These are phyloP conservation scores for Uncinocarpus reesii DNA, from an alignment of 2,329 filamentous ascomycete genomes.

Conservation along the genomic window DNA sequence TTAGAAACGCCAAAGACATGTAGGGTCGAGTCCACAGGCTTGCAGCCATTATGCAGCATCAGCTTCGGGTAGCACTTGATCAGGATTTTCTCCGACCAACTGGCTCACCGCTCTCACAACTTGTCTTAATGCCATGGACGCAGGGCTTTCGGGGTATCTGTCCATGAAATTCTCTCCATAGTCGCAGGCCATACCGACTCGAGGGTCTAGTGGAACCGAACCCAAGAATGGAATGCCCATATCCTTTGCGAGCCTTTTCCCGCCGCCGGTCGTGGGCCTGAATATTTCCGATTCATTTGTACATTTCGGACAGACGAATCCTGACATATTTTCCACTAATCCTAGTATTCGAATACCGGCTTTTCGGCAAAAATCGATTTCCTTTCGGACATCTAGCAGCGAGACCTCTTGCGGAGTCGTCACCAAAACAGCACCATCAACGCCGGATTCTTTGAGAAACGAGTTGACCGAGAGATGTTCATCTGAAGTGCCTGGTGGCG, in stretches of 20 bases:
- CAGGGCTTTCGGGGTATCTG: constrained; percentile 83
- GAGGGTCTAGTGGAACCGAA: constrained; percentile 78
- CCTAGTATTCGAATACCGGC: constrained; percentile 81
- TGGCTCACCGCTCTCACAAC: constrained; percentile 66
- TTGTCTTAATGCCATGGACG: constrained; percentile 66
- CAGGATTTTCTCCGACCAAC: constrained; percentile 54
- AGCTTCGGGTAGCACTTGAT: constrained; percentile 26
- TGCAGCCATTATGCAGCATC: background rate
- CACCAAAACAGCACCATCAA: constrained; percentile 86
- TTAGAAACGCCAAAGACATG: too few relatives aligned
- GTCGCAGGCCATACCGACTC: constrained; percentile 93
- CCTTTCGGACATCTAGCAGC: constrained; percentile 85
- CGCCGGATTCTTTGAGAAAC: constrained; percentile 78
- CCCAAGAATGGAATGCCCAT: constrained; percentile 83
- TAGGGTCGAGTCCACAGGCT: too few relatives aligned
- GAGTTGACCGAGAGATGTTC: constrained; percentile 92
- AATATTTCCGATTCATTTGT: constrained; percentile 75
- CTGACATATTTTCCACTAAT: constrained; percentile 94
- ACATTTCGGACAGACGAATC: constrained; percentile 92
- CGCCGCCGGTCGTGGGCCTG: constrained; percentile 80
- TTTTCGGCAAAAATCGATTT: constrained; percentile 95
- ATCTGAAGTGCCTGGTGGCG: constrained; percentile 87
- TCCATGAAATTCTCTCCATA: constrained; percentile 97
- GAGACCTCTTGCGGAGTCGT: constrained; percentile 93
- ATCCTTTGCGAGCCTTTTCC: constrained; percentile 66